Conservation (phyloP, 179 eudicot genomes). For the Camellia oleifera region DNA sequence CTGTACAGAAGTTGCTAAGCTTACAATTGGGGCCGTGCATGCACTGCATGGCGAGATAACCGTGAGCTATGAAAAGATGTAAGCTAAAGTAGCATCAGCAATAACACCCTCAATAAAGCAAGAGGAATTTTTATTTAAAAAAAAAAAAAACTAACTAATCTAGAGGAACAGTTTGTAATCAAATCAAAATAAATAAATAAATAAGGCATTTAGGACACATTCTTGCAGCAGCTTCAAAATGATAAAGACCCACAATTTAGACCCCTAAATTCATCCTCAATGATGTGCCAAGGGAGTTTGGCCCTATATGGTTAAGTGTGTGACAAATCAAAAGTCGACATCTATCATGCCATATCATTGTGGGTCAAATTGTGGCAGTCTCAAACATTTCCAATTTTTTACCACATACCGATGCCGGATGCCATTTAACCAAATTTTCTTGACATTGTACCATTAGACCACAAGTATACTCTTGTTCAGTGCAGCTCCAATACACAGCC, state of each 20-base stretch:
- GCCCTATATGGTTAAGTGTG: no score
- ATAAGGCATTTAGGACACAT: not conserved
- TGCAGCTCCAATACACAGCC: not conserved
- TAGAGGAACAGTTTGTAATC: not conserved
- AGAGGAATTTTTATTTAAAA: no score
- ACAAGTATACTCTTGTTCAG: not conserved
- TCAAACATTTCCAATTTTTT: not conserved
- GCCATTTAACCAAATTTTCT: not conserved
- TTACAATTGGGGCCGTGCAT: conserved; percentile 99
- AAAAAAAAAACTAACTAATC: no score
- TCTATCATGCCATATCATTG: no score
- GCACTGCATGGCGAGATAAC: conserved; percentile 54
- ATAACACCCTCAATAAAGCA: not conserved
- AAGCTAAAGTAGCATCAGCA: conserved; percentile 2
- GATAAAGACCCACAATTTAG: no score
- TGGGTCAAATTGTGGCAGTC: no score
- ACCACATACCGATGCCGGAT: not conserved
- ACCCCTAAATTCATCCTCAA: no score
- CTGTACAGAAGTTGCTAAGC: conserved; percentile 79
- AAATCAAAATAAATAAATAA: not conserved
- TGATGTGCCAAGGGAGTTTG: no score
- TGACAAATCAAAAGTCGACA: no score
- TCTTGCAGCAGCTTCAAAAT: not conserved
- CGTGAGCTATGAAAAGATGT: conserved; percentile 9
- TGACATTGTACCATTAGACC: not conserved